Base-by-base conservation (phyloP, 257 asterid species). In the Rhazya stricta region DNA sequence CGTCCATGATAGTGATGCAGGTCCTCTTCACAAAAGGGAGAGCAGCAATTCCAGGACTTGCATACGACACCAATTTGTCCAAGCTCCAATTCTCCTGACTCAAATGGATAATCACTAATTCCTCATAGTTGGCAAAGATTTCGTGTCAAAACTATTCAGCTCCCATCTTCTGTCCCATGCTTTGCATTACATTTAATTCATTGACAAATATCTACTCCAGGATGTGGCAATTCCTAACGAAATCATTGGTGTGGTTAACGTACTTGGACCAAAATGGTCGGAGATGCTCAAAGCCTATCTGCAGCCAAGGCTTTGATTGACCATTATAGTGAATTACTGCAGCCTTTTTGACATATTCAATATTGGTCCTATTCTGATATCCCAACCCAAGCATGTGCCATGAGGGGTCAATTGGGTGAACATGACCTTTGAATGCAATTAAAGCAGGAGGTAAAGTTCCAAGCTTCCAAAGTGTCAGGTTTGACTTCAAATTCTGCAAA, bases 321-420 rank as follows among this genome's bases (percentile, higher is more conserved):
- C 99, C 99, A 27, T 94, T 94, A 88, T 94, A 94, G 86, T 94
- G 99, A 81, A 94, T 94, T 32, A 94, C 99, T 0, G 99, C 97
- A 65, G 99, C 97, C 82, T 86, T 89, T 74, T 87, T 89, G 85
- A 90, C 89, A 70, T 75, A 85, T 74, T 91, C 96, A 16, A 92
- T 50, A 74, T 84, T 89, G 79, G 97, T 92, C 53, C 85, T 91
- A 45, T 85, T 91, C 87, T 95, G 99, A 85, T 95, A 95, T 34
- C 99, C 99, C 90, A 95, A 86, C 56, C 99, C 99, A 81, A 95
- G 99, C 99, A 95, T 88, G 94, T 95, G 99, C 99, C 99, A 95
- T 34, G 90, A 88, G 71, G 96, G 87, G 21, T 95, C 97, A 27
- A 95, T 95, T 34, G 99, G 96, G 79, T 88, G 96, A 75, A 95